phyloP scores from a whole-genome alignment of 306 rosid species.

The Myrica gale region DNA sequence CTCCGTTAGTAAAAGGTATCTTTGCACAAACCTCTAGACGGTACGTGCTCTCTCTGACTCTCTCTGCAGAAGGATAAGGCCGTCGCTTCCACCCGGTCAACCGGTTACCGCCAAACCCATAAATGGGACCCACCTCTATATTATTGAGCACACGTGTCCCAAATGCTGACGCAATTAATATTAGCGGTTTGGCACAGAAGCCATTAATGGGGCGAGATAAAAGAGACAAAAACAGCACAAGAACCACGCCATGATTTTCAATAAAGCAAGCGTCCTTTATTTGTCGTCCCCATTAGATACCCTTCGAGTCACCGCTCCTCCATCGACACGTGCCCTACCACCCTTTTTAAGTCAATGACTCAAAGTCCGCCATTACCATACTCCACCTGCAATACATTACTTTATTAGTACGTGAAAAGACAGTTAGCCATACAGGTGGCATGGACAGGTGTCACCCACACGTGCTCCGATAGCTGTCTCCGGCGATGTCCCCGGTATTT shows the following conservation, averaged over 20 bases:
- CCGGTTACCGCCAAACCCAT: constrained; percentile 14
- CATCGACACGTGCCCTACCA: constrained; percentile 41
- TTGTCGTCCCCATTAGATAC: constrained; percentile 32
- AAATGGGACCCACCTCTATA: constrained; percentile 29
- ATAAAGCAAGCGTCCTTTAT: constrained; percentile 31
- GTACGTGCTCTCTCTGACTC: too few species aligned
- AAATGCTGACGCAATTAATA: constrained; percentile 44
- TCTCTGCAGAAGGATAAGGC: constrained; percentile 18
- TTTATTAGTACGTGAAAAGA: constrained; percentile 42
- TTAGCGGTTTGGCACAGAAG: constrained; percentile 28
- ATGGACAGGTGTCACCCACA: constrained; percentile 36
- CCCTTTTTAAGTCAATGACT: constrained; percentile 35
- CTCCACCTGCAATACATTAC: constrained; percentile 53
- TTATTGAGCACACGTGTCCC: constrained; percentile 66
- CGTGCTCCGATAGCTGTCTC: constrained; percentile 22
- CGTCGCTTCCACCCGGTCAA: constrained; percentile 13
- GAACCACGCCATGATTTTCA: constrained; percentile 54
- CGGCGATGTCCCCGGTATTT: constrained; percentile 29
- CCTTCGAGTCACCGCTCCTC: constrained; percentile 21
- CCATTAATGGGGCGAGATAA: constrained; percentile 9
- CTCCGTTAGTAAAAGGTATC: not conserved
- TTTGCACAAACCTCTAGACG: constrained; percentile 7
- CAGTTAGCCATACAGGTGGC: constrained; percentile 37
- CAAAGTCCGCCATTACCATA: constrained; percentile 23
- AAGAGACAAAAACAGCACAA: constrained; percentile 37